Percentiles rank a stretch among this genome's conserved stretches.
phyloP scores from a whole-genome alignment of 352 stramenopile species.

The Halophytophthora polymorphica region DNA sequence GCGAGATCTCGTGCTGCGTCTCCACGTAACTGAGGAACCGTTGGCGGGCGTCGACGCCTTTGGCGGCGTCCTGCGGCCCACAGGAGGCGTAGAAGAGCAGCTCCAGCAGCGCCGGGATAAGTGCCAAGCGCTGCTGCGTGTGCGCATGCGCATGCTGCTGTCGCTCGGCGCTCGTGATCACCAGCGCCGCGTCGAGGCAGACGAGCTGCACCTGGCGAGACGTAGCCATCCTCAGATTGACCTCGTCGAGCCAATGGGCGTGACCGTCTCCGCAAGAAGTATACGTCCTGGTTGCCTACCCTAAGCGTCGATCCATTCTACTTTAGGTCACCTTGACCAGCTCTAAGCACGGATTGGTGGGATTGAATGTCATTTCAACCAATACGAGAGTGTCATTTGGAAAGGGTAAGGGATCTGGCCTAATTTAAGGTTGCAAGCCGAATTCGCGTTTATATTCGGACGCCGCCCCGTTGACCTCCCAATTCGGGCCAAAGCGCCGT shows the following conservation, averaged over 20 bases:
- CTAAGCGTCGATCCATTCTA: too few species aligned
- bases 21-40: slow-evolving; percentile 68
- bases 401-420: too few species aligned
- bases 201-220: slow-evolving; percentile 53
- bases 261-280: too few species aligned
- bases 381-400: too few species aligned
- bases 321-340: too few species aligned
- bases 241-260: too few species aligned
- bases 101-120: slow-evolving; percentile 48
- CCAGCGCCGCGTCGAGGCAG: slow-evolving; percentile 46
- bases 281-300: too few species aligned
- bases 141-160: too few species aligned
- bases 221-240: slow-evolving; percentile 8
- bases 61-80: slow-evolving; percentile 6
- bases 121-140: slow-evolving; percentile 5
- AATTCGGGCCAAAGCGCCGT: background rate
- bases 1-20: slow-evolving; percentile 61
- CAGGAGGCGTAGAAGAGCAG: slow-evolving; percentile 63
- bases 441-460: background rate
- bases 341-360: too few species aligned
- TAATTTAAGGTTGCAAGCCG: background rate
- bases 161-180: slow-evolving; percentile 51
- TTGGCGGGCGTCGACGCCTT: background rate
- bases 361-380: too few species aligned
- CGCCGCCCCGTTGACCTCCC: background rate